A percentile compares a stretch with the other conserved stretches of the same genome.
Evolutionary conservation across 257 asterid genomes (phyloP).

Genomic region (Nicotiana sylvestris): DNA sequence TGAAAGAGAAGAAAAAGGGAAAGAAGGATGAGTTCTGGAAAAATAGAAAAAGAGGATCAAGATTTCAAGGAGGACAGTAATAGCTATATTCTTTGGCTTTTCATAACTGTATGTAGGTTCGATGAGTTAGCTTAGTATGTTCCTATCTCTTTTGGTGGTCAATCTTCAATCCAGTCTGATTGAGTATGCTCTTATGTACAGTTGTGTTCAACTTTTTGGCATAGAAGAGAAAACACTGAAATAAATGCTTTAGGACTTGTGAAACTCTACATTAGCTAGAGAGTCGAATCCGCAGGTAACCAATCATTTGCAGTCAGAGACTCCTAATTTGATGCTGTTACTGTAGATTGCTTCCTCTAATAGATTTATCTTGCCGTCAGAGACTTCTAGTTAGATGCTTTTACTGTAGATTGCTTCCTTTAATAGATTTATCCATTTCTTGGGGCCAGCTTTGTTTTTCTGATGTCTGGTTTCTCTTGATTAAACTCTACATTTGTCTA

Average conservation of each 20-base stretch:
- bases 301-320: not conserved
- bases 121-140: not conserved
- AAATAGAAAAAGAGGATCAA: slow-evolving; percentile 37
- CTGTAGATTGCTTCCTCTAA: not conserved
- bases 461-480: not conserved
- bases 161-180: not conserved
- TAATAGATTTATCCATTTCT: not conserved
- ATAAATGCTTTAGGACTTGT: not conserved
- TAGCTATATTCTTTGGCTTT: slow-evolving; percentile 13
- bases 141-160: not conserved
- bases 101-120: not conserved
- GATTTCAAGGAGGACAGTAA: slow-evolving; percentile 13
- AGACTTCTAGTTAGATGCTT: not conserved
- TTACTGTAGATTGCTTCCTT: not conserved
- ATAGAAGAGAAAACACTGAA: not conserved
- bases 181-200: slow-evolving; percentile 1
- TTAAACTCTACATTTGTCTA: not conserved
- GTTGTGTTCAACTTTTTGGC: not conserved
- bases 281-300: not conserved
- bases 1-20: slow-evolving; percentile 64
- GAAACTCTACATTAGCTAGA: not conserved
- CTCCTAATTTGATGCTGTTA: not conserved
- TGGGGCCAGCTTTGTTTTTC: not conserved
- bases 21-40: slow-evolving; percentile 97
- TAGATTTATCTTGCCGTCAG: not conserved